A percentile compares a stretch with the other conserved stretches of the same genome.
These are phyloP conservation scores for Cinnamomum micranthum DNA, from an alignment of 164 flowering plant genomes.

Conservation along the genomic window DNA sequence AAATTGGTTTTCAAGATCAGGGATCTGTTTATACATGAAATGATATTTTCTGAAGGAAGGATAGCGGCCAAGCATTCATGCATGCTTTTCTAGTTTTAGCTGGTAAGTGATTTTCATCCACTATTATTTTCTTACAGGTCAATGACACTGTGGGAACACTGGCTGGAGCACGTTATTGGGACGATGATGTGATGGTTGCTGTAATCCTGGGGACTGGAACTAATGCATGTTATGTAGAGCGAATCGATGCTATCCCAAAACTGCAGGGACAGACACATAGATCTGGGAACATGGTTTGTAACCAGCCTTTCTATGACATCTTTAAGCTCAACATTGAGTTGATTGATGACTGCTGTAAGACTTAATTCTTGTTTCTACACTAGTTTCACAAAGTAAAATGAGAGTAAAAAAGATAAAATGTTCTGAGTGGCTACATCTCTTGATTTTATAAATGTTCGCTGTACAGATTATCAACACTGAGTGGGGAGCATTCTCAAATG, in stretches of 20 bases:
- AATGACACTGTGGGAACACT: conserved; percentile 88
- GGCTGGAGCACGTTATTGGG: conserved; percentile 90
- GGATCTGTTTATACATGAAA: background rate
- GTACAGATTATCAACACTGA: conserved; percentile 78
- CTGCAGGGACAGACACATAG: conserved; percentile 27
- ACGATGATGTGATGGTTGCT: conserved; percentile 80
- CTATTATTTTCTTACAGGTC: conserved; percentile 37
- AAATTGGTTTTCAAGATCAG: conserved; percentile 5
- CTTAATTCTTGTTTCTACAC: background rate
- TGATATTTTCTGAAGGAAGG: background rate
- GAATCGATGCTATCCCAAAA: conserved; percentile 61
- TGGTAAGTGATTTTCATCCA: conserved; percentile 1
- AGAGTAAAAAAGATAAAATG: background rate
- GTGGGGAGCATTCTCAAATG: conserved; percentile 83
- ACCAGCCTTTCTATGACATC: background rate
- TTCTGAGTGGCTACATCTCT: background rate
- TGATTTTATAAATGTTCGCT: background rate
- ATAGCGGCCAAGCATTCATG: background rate
- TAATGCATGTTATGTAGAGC: conserved; percentile 86
- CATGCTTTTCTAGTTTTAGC: background rate
- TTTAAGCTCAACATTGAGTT: background rate
- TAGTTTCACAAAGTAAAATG: background rate
- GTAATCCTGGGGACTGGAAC: conserved; percentile 97
- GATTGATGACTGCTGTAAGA: background rate
- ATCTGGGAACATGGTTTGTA: conserved; percentile 60